A percentile compares a stretch with the other conserved stretches of the same genome.
Evolutionary conservation across 2,329 filamentous ascomycete genomes (phyloP).

Genomic region (Emericellopsis atlantica): DNA sequence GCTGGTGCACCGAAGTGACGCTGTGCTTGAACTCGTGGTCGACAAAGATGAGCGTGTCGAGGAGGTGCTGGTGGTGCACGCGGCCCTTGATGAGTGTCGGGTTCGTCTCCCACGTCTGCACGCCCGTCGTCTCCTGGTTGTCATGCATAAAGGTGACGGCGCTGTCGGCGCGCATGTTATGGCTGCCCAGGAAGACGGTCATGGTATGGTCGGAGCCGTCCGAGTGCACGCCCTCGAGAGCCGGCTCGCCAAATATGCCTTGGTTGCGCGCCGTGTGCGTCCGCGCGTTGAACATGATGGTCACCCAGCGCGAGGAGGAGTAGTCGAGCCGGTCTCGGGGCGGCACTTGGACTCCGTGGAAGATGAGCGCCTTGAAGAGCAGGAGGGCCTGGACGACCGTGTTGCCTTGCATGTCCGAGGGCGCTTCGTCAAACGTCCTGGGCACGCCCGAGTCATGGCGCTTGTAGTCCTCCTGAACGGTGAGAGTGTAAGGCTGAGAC

Average conservation of each 20-base stretch:
- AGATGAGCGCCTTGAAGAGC: constrained; percentile 13
- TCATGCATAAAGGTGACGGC: constrained; percentile 14
- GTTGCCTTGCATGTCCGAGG: constrained; percentile 13
- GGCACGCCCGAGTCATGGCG: constrained; percentile 13
- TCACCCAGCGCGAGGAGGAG: constrained; percentile 9
- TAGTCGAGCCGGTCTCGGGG: constrained; percentile 12
- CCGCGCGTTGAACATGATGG: constrained; percentile 13
- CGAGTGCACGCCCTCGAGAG: constrained; percentile 16
- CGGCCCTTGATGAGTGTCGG: constrained; percentile 9
- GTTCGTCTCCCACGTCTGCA: constrained; percentile 8
- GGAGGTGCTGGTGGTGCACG: constrained; percentile 10
- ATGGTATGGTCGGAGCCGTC: constrained; percentile 17
- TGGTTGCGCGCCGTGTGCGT: constrained; percentile 9
- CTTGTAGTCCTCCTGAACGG: constrained; percentile 13
- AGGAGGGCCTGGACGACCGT: constrained; percentile 14
- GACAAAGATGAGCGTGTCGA: constrained; percentile 12
- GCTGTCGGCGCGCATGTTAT: constrained; percentile 13
- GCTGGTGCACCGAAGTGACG: constrained; percentile 9
- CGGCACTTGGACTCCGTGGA: constrained; percentile 8
- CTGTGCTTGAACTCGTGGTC: constrained; percentile 15
- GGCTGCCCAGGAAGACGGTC: constrained; percentile 13
- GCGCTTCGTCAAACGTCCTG: constrained; percentile 12
- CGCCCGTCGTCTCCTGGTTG: constrained; percentile 9
- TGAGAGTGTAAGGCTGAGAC: constrained; percentile 12
- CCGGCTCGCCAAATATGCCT: constrained; percentile 12